These are phyloP conservation scores for Mallotus japonicus DNA, from an alignment of 441 rosid genomes.

Conservation along the genomic window DNA sequence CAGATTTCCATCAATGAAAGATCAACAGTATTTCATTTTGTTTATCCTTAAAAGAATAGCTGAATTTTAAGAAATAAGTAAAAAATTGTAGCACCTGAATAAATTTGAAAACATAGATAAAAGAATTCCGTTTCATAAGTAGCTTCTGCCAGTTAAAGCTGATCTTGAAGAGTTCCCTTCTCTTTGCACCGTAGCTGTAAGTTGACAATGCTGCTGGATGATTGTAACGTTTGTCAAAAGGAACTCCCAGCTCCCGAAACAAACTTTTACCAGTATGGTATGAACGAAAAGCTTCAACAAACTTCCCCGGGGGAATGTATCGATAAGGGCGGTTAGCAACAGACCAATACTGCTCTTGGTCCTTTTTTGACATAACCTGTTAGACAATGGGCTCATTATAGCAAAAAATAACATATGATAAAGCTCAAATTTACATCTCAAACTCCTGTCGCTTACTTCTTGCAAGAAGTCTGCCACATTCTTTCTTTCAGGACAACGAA, in stretches of 20 bases:
- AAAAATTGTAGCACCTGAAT: conserved; percentile 56
- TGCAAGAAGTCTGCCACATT: conserved; percentile 97
- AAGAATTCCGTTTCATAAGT: conserved; percentile 88
- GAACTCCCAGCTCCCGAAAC: conserved; percentile 56
- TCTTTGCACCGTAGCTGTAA: conserved; percentile 60
- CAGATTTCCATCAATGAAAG: too few relatives aligned
- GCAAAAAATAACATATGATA: neutral
- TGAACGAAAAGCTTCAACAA: conserved; percentile 74
- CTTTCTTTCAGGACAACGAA: conserved; percentile 86
- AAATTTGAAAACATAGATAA: conserved; percentile 86
- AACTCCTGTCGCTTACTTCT: conserved; percentile 57
- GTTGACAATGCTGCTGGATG: conserved; percentile 95
- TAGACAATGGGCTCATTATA: conserved; percentile 10
- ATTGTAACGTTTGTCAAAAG: conserved; percentile 74
- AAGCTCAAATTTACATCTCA: conserved; percentile 13
- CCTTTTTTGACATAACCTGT: conserved; percentile 86
- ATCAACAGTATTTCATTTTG: too few relatives aligned
- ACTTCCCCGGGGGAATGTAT: conserved; percentile 77
- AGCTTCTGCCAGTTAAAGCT: conserved; percentile 81
- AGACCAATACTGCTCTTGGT: conserved; percentile 96
- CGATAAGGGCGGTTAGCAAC: conserved; percentile 65
- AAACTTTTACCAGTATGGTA: conserved; percentile 60
- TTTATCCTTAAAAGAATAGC: too few relatives aligned
- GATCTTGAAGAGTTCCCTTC: conserved; percentile 68
- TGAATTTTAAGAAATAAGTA: neutral